Conservation (phyloP, 331 rosid genomes). For the Erythrophleum ivorense region DNA sequence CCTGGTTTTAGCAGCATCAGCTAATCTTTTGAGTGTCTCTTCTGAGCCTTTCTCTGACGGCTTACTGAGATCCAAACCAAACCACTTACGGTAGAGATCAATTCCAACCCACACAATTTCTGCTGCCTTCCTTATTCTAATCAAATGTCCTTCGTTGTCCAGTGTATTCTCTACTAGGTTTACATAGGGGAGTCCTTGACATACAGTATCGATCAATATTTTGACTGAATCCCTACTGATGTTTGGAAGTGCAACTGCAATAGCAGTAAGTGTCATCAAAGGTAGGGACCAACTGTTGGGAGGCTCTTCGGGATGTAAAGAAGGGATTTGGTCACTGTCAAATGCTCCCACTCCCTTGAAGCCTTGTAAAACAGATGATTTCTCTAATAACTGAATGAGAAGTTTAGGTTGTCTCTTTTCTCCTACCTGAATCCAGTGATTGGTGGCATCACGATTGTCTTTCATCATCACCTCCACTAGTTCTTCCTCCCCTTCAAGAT, state of each 20-base stretch:
- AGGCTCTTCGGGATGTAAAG: conserved; percentile 58
- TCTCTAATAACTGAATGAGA: conserved; percentile 60
- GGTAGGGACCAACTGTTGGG: conserved; percentile 86
- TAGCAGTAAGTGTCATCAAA: conserved; percentile 72
- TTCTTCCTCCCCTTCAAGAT: conserved; percentile 89
- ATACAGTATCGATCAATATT: conserved; percentile 51
- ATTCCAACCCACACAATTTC: conserved; percentile 72
- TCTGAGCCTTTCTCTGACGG: conserved; percentile 54
- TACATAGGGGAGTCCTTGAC: conserved; percentile 65
- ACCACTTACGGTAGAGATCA: conserved; percentile 80
- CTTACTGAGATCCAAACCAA: conserved; percentile 65
- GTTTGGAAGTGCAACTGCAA: conserved; percentile 71
- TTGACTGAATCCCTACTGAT: conserved; percentile 36
- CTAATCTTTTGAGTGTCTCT: conserved; percentile 59
- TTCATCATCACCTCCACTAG: conserved; percentile 67
- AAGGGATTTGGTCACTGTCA: conserved; percentile 61
- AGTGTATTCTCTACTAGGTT: conserved; percentile 58
- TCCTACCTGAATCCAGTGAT: conserved; percentile 73
- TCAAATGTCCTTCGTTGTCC: conserved; percentile 53
- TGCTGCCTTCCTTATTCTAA: conserved; percentile 62
- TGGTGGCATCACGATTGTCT: conserved; percentile 64
- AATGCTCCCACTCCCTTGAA: conserved; percentile 65
- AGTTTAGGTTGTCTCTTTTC: conserved; percentile 62
- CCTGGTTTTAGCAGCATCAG: conserved; percentile 62
- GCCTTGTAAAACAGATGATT: conserved; percentile 55